phyloP scores from a whole-genome alignment of 2,329 filamentous ascomycete genomes.

The Tolypocladium inflatum region DNA sequence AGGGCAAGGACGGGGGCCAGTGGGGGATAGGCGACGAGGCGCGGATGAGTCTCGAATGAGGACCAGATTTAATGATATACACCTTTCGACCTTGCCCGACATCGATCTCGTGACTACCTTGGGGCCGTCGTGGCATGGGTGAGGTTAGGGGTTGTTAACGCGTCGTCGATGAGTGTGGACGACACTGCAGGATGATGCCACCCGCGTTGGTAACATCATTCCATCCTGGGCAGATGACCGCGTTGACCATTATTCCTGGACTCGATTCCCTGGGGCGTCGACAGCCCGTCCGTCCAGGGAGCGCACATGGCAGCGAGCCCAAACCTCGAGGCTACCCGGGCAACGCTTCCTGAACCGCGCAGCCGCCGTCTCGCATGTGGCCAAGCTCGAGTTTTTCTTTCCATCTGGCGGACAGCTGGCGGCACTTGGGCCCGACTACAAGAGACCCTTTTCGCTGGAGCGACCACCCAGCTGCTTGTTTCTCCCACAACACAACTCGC shows the following conservation, averaged over 20 bases:
- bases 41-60: constrained; percentile 69
- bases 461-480: too few relatives aligned
- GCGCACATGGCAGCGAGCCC: not conserved
- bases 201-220: too few relatives aligned
- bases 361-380: too few relatives aligned
- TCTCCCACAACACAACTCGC: too few relatives aligned
- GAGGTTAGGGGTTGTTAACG: not conserved
- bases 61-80: not conserved
- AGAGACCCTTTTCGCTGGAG: too few relatives aligned
- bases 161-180: not conserved
- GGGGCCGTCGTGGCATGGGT: not conserved
- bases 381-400: too few relatives aligned
- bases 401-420: too few relatives aligned
- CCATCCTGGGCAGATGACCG: not conserved
- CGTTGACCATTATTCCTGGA: not conserved
- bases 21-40: constrained; percentile 82
- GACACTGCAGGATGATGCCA: not conserved
- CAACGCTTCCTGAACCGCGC: too few relatives aligned
- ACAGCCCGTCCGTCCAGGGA: not conserved
- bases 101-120: not conserved
- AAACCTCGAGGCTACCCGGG: too few relatives aligned
- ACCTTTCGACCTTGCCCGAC: not conserved
- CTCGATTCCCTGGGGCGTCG: not conserved
- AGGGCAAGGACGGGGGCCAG: constrained; percentile 45
- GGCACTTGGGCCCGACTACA: too few relatives aligned